Base-by-base conservation (phyloP, 345 rosid genomes). In the Moricandia moricandioides region DNA sequence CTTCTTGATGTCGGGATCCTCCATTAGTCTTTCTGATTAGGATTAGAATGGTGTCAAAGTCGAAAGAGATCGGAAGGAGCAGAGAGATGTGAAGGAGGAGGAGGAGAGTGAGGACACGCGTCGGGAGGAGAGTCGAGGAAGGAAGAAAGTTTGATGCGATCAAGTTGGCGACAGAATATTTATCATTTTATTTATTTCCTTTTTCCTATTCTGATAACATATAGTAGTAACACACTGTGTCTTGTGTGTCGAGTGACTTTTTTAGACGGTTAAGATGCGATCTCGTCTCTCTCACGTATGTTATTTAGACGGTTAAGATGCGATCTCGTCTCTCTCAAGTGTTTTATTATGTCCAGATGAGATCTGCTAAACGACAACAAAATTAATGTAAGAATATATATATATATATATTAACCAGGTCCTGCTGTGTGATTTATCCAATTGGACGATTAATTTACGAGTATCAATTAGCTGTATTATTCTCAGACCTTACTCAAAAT, bases 1-100 rank as follows among this genome's bases (percentile, higher is more conserved):
- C 59, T 31, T 65, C 69, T 79, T 85, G 4, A 58, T 63, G 27
- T 76, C 66, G 49, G 77, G 68, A 43, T 83, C 85, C 78, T 83
- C 88, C 92, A 45, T 45, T 33, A 33, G 51, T 4, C 6, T 3
- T 5, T 43, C 2, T 6, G 51, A 45, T 45, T 45, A 6, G 13
- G 49, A 43, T 29, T 29, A 29, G 31, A 1, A 29, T 29, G 2
- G 31, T 2, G 31, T 29, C 31, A 9, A 8, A 35, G 11, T 5
- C 16, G 17, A 45, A 45, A 6, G 30, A 8, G 58, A 52, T 51
- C 56, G 11, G 26, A 21, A 21, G 24, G 24, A 21, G 24, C 24
- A 21, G 24, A 21, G 24, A 21, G 24, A 21, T 21, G 24, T 21
- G 24, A 21, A 21, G 24, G 24, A 21, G 24, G 24, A 0, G 24